These are phyloP conservation scores for Elsinoe batatas DNA, from an alignment of 2,329 filamentous ascomycete species.

Conservation along the genomic window DNA sequence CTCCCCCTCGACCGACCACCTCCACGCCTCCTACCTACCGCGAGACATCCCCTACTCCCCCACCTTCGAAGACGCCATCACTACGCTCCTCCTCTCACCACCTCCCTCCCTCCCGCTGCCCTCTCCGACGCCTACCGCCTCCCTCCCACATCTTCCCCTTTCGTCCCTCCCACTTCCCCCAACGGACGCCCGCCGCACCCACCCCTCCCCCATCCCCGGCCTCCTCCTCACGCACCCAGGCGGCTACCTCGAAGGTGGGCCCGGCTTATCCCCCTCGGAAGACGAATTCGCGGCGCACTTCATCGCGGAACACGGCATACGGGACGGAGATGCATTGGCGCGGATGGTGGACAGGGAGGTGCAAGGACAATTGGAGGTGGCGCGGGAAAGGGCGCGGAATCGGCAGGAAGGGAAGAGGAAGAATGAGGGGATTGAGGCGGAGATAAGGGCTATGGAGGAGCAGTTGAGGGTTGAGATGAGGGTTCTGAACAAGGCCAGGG, in stretches of 20 bases:
- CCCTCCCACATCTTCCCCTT: constrained; percentile 23
- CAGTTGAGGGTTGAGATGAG: constrained; percentile 37
- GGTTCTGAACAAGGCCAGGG: constrained; percentile 34
- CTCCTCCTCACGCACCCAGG: constrained; percentile 36
- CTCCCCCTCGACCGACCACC: not conserved
- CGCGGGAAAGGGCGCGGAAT: constrained; percentile 25
- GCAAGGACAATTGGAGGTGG: constrained; percentile 21
- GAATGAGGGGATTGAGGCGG: constrained; percentile 34
- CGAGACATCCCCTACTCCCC: constrained; percentile 35
- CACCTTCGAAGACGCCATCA: constrained; percentile 36
- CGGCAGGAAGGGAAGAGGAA: constrained; percentile 31
- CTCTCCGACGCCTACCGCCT: constrained; percentile 19
- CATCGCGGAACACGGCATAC: constrained; percentile 28
- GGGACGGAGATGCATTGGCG: constrained; percentile 28
- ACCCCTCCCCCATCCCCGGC: constrained; percentile 34
- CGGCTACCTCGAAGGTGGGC: constrained; percentile 41
- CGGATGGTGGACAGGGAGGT: constrained; percentile 26
- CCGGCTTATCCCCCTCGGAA: constrained; percentile 30
- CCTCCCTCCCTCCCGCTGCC: constrained; percentile 22
- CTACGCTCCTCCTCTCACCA: constrained; percentile 30
- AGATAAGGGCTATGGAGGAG: constrained; percentile 34
- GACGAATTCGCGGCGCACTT: constrained; percentile 33
- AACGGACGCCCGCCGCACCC: constrained; percentile 33
- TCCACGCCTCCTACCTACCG: constrained; percentile 33
- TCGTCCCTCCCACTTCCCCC: constrained; percentile 35